Conservation (phyloP, 2,329 filamentous ascomycete species). For the Fusarium torreyae region DNA sequence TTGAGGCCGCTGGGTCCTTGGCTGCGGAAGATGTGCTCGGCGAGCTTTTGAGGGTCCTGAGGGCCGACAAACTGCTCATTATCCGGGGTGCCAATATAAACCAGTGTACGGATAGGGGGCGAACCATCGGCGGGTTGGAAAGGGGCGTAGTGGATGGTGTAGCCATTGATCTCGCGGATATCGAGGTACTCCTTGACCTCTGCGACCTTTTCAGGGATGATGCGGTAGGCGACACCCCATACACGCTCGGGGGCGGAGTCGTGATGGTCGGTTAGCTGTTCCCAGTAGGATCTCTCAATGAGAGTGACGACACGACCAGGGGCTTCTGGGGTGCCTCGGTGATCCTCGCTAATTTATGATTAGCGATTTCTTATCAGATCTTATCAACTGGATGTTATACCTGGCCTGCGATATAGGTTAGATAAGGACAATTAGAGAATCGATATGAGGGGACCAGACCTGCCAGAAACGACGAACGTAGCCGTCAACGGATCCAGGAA, state of each 20-base stretch:
- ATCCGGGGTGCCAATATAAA: constrained; percentile 94
- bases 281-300: constrained; percentile 88
- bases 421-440: constrained; percentile 8
- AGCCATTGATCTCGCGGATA: constrained; percentile 97
- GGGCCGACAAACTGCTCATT: constrained; percentile 94
- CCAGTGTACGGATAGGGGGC: constrained; percentile 70
- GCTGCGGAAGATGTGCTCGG: constrained; percentile 83
- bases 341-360: constrained; percentile 79
- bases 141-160: constrained; percentile 90
- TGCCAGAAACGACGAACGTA: constrained; percentile 99
- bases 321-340: constrained; percentile 88
- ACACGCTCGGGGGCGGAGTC: constrained; percentile 75
- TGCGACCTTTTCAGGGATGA: constrained; percentile 77
- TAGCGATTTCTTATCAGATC: constrained; percentile 1
- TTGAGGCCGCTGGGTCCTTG: constrained; percentile 90
- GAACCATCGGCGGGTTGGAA: constrained; percentile 72
- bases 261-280: constrained; percentile 79
- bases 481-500: constrained; percentile 92
- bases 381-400: constrained; percentile 42
- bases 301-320: constrained; percentile 95
- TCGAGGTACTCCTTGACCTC: constrained; percentile 93
- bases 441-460: constrained; percentile 68
- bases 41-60: constrained; percentile 83
- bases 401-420: constrained; percentile 52
- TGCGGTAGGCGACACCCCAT: constrained; percentile 95